phyloP scores from a whole-genome alignment of 2,329 filamentous ascomycete genomes.

The Pseudocercospora pini-densiflorae region DNA sequence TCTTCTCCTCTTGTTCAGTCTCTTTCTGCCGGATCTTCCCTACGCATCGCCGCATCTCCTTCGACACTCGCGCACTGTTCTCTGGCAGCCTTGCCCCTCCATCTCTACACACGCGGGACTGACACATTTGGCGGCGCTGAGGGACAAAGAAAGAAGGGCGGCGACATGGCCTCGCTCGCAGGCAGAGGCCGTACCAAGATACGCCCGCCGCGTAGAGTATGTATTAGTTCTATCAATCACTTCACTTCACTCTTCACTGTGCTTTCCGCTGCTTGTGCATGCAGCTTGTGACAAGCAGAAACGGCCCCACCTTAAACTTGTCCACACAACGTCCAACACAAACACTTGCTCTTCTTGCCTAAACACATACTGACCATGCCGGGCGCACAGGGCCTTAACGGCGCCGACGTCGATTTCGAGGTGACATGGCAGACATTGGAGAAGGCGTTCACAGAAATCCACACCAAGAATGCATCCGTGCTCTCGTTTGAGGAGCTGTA shows the following conservation, averaged over 20 bases:
- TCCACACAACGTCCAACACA: background rate
- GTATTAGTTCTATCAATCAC: constrained; percentile 39
- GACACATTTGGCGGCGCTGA: background rate
- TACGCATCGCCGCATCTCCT: background rate
- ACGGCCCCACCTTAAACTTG: constrained; percentile 45
- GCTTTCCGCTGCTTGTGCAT: background rate
- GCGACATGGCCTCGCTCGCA: constrained; percentile 50
- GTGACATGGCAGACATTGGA: constrained; percentile 78
- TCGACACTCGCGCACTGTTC: background rate
- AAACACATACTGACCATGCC: constrained; percentile 7
- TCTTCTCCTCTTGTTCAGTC: background rate
- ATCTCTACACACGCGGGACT: background rate
- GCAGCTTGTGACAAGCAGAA: constrained; percentile 45
- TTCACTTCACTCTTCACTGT: constrained; percentile 12
- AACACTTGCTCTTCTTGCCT: background rate
- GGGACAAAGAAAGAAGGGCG: constrained; percentile 7
- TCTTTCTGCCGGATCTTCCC: background rate
- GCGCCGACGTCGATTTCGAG: constrained; percentile 78
- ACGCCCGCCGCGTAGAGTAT: constrained; percentile 68
- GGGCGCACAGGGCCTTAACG: constrained; percentile 58
- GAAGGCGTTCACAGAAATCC: constrained; percentile 81
- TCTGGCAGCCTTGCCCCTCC: background rate
- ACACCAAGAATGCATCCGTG: constrained; percentile 85
- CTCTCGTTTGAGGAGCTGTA: constrained; percentile 97
- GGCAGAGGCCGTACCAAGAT: constrained; percentile 66